Base-by-base conservation (phyloP, 176 grass and related monocot genomes). In the Juncus effusus region DNA sequence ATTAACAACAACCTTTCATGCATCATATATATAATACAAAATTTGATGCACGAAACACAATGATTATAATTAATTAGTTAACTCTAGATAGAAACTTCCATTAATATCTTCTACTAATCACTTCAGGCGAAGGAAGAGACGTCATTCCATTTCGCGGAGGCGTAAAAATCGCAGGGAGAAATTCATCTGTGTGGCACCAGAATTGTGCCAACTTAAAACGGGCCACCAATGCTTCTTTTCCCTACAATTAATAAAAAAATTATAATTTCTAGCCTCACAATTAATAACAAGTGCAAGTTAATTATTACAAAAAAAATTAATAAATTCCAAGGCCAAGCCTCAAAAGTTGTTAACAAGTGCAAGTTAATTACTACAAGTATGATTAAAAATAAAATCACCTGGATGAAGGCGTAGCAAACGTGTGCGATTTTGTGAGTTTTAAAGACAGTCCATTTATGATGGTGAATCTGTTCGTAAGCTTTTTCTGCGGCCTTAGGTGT, bases 121-220 rank as follows among this genome's bases (percentile, higher is more conserved):
- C 52, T 10, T 19, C 7, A 3, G 79, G 73, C 3, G 64, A 6
- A 40, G 69, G 3, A 40, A 16, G 37, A 65, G 42, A 71, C 10
- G 67, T 50, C 4, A 64, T 62, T n/a, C 90, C 90, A 67, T 86
- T 67, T 13, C 82, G 79, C 3, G 90, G 69, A 56, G 85, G 79
- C 12, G 61, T 55, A 63, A 89, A 82, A 16, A 73, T 11, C n/a
- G 76, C 90, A 2, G 90, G 90, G 36, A 85, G 77, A 76, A 56
- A 83, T 3, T 89, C 82, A 14, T 76, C 73, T 14, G 42, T 55
- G 54, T 10, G 19, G 69, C 90, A 86, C 12, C 13, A 42, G 51
- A 89, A 83, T 12, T 14, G 65, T 49, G 63, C 49, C 54, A 40
- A 19, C 42, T 16, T 63, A 10, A 89, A 81, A 64, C 77, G 59